phyloP scores from a whole-genome alignment of 495 filamentous ascomycete species.

The Lasiosphaeris hirsuta region DNA sequence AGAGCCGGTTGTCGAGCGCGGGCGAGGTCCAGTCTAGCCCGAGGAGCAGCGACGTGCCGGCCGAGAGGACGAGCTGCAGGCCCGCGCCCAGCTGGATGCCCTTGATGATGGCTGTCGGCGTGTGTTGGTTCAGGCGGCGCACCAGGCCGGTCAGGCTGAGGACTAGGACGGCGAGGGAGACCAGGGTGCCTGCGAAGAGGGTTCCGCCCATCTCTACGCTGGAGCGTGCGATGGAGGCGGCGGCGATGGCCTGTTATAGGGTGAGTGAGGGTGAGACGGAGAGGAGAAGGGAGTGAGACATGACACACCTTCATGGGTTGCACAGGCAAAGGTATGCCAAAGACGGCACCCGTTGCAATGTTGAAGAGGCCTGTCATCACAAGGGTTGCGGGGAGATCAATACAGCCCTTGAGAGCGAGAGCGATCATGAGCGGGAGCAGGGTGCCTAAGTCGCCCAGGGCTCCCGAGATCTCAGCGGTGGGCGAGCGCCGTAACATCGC shows the following conservation, averaged over 20 bases:
- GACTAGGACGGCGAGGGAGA: conserved; percentile 65
- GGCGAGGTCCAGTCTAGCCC: conserved; percentile 56
- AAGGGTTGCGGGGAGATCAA: conserved; percentile 78
- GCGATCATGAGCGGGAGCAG: conserved; percentile 86
- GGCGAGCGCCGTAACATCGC: conserved; percentile 47
- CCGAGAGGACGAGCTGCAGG: conserved; percentile 70
- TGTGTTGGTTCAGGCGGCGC: conserved; percentile 60
- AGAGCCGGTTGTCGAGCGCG: conserved; percentile 69
- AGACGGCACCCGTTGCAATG: conserved; percentile 72
- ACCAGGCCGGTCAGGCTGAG: conserved; percentile 75
- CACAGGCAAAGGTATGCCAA: conserved; percentile 83
- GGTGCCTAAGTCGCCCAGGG: conserved; percentile 87
- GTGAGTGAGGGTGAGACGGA: neutral
- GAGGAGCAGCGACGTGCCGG: conserved; percentile 59
- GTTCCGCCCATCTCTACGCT: conserved; percentile 61
- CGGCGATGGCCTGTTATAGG: conserved; percentile 70
- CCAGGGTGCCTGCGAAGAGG: conserved; percentile 75
- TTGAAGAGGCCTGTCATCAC: conserved; percentile 87
- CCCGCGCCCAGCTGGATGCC: conserved; percentile 94
- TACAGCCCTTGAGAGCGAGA: conserved; percentile 66
- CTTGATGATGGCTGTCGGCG: conserved; percentile 84
- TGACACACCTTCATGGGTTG: conserved; percentile 69
- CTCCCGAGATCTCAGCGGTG: conserved; percentile 80
- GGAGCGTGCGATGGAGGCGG: conserved; percentile 69
- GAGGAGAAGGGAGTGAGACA: neutral